phyloP scores from a whole-genome alignment of 2,329 filamentous ascomycete genomes.

The Ascochyta koolunga region DNA sequence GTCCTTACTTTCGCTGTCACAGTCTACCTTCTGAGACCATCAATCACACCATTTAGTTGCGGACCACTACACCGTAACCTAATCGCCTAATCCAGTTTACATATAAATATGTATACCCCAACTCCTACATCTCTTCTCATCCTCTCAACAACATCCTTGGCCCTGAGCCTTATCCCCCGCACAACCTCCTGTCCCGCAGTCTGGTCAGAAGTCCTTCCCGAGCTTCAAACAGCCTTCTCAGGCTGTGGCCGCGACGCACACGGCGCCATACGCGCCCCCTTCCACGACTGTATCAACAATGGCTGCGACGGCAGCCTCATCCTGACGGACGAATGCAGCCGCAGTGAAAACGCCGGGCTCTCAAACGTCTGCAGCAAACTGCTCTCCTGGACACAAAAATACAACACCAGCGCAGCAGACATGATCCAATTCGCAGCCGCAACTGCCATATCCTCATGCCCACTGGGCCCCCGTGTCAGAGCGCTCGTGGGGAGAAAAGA shows the following conservation, averaged over 20 bases:
- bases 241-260: conserved; percentile 31
- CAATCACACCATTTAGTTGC: not conserved
- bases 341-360: conserved; percentile 53
- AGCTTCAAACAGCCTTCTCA: conserved; percentile 23
- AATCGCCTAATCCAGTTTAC: not conserved
- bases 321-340: conserved; percentile 33
- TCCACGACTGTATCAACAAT: conserved; percentile 39
- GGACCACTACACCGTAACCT: not conserved
- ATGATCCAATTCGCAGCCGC: conserved; percentile 38
- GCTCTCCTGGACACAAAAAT: conserved; percentile 47
- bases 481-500: conserved; percentile 33
- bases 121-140: conserved; percentile 4
- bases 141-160: conserved; percentile 14
- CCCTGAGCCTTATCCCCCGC: conserved; percentile 18
- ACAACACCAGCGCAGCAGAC: conserved; percentile 39
- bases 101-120: conserved; percentile 11
- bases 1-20: conserved; percentile 1
- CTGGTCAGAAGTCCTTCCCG: conserved; percentile 24
- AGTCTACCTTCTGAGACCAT: conserved; percentile 1
- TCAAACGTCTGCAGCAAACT: conserved; percentile 49
- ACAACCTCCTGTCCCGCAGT: conserved; percentile 24
- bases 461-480: conserved; percentile 27
- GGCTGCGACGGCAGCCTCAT: conserved; percentile 37
- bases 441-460: conserved; percentile 30
- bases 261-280: conserved; percentile 29